phyloP scores from a whole-genome alignment of 257 asterid genomes.

The Euphrasia confusa region DNA sequence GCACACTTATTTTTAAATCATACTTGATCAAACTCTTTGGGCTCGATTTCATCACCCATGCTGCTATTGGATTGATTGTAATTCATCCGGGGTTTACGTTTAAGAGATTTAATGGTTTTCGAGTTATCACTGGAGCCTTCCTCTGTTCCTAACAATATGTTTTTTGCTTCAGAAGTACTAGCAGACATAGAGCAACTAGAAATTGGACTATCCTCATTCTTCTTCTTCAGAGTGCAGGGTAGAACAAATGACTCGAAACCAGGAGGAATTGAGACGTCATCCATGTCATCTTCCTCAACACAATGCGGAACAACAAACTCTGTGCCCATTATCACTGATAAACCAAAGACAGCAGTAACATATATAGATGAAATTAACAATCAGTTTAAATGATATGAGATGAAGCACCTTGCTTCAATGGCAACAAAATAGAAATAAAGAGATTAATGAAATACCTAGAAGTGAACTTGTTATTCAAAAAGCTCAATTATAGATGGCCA shows the following conservation, averaged over 20 bases:
- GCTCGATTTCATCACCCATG: constrained; percentile 65
- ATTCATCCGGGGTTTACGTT: constrained; percentile 55
- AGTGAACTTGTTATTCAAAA: constrained; percentile 1
- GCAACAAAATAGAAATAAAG: not conserved
- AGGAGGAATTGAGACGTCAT: constrained; percentile 73
- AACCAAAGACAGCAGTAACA: constrained; percentile 14
- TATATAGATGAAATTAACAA: constrained; percentile 16
- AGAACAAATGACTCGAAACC: constrained; percentile 87
- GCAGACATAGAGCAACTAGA: constrained; percentile 33
- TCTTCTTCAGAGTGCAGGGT: constrained; percentile 63
- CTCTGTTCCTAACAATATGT: constrained; percentile 38
- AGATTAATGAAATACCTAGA: constrained; percentile 8
- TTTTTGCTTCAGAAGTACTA: constrained; percentile 34
- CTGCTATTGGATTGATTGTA: constrained; percentile 43
- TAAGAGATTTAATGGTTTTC: constrained; percentile 39
- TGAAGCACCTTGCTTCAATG: not conserved
- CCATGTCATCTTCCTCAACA: constrained; percentile 71
- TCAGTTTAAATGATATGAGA: not conserved
- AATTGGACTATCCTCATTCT: constrained; percentile 38
- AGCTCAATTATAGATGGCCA: not conserved
- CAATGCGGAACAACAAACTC: constrained; percentile 67
- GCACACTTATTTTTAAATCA: constrained; percentile 8
- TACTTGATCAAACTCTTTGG: constrained; percentile 53
- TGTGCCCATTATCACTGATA: constrained; percentile 61
- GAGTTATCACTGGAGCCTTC: constrained; percentile 37